Evolutionary conservation across 371 early-diverging fungal species (phyloP), one percentile per base, ranked within the genome.

Genomic region (Mortierella sp.): DNA sequence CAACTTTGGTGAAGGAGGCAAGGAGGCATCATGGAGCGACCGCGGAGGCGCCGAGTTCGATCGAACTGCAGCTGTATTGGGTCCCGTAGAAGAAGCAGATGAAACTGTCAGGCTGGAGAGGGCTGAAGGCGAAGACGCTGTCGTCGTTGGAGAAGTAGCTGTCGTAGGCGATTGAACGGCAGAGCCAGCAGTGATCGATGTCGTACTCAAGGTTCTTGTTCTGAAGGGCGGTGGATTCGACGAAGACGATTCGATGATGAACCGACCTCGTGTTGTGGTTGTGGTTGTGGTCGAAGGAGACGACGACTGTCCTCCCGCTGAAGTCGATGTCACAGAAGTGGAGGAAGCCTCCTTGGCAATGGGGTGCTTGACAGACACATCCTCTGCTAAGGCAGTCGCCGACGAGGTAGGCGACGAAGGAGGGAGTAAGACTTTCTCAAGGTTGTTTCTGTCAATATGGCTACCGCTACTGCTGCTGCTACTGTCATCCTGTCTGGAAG

Each of bases 241-340:
- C 15, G 77, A 64, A 4, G 65, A 60, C 2, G 72, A 72, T 65
- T 76, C 77, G 58, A 76, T 76, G n/a, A 67, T 76, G 62, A 76
- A 76, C 44, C 77, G 68, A 16, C 77, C 77, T 4, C 69, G 51
- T 12, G 72, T 76, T 7, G 68, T 66, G 9, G 58, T 76, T 28
- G 62, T 68, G 1, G 77, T 76, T 26, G 65, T 30, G 29, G 9
- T 37, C 29, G 57, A 57, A 4, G 64, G 61, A 4, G 56, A 18
- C 26, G n/a, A n/a, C n/a, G n/a, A n/a, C n/a, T n/a, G n/a, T n/a
- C n/a, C n/a, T n/a, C n/a, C n/a, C n/a, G 51, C 18, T 37, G 60
- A n/a, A 18, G 64, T 21, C 1, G 51, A 50, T 52, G 62, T n/a
- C n/a, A n/a, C 25, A 25, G 50, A 37, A 29, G 14, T 15, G 60